Conservation (phyloP, 2,329 filamentous ascomycete genomes). For the Arthroderma sp. region DNA sequence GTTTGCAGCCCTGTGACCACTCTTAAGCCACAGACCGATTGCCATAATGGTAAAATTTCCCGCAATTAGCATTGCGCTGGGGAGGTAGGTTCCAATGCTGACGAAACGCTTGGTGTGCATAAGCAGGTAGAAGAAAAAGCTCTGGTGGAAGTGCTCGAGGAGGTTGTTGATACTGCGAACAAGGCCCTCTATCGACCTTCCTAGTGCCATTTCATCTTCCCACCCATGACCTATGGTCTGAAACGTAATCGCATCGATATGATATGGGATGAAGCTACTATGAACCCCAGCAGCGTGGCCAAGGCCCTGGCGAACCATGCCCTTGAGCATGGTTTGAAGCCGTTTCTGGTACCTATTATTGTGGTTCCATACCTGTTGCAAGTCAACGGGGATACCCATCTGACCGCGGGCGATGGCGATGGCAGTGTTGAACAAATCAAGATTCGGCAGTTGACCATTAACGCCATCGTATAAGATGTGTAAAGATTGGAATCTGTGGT, state of each 20-base stretch:
- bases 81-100: slow-evolving; percentile 93
- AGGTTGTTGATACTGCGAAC: slow-evolving; percentile 93
- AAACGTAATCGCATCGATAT: slow-evolving; percentile 89
- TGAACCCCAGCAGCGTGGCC: slow-evolving; percentile 84
- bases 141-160: slow-evolving; percentile 92
- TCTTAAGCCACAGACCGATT: slow-evolving; percentile 85
- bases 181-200: slow-evolving; percentile 75
- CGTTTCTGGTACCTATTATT: slow-evolving; percentile 67
- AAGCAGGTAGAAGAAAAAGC: slow-evolving; percentile 97
- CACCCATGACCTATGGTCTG: slow-evolving; percentile 83
- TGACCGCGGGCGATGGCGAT: slow-evolving; percentile 78
- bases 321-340: slow-evolving; percentile 75
- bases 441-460: slow-evolving; percentile 88
- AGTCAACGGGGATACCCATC: slow-evolving; percentile 72
- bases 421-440: slow-evolving; percentile 91
- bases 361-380: slow-evolving; percentile 78
- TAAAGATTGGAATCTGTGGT: slow-evolving; percentile 71
- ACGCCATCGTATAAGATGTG: slow-evolving; percentile 91
- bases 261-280: slow-evolving; percentile 93
- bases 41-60: slow-evolving; percentile 93
- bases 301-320: slow-evolving; percentile 83
- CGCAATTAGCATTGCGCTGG: slow-evolving; percentile 93
- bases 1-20: slow-evolving; percentile 39
- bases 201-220: slow-evolving; percentile 96
- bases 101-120: slow-evolving; percentile 89